Evolutionary conservation across 2,329 filamentous ascomycete species (phyloP).

Genomic region (Cladosporium cucumerinum): DNA sequence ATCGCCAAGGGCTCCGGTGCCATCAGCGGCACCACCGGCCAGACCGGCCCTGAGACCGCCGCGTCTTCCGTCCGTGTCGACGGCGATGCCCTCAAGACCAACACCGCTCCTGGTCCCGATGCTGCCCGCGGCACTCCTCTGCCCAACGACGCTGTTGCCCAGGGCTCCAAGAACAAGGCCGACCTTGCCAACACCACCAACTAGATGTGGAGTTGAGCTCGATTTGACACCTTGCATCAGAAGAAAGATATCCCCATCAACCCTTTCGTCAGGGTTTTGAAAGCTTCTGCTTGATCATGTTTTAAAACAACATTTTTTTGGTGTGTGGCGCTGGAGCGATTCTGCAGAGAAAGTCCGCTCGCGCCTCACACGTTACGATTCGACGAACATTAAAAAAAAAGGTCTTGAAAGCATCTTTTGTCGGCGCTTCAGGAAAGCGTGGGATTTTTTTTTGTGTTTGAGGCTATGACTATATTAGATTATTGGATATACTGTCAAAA

Average conservation of each 20-base stretch:
- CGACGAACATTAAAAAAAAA: not conserved
- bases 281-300: slow-evolving; percentile 6
- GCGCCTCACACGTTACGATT: slow-evolving; percentile 9
- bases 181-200: slow-evolving; percentile 41
- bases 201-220: slow-evolving; percentile 21
- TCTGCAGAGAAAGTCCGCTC: not conserved
- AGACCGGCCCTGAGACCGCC: slow-evolving; percentile 50
- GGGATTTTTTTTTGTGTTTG: not conserved
- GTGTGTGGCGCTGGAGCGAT: not conserved
- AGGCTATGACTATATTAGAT: not conserved
- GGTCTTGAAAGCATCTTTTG: not conserved
- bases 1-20: slow-evolving; percentile 68
- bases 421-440: not conserved
- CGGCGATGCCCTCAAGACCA: slow-evolving; percentile 54
- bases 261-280: not conserved
- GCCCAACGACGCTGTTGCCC: slow-evolving; percentile 58
- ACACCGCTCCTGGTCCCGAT: slow-evolving; percentile 53
- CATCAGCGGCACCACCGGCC: slow-evolving; percentile 48
- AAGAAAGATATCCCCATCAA: not conserved
- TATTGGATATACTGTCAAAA: not conserved
- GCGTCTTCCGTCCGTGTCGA: slow-evolving; percentile 51
- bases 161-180: slow-evolving; percentile 43
- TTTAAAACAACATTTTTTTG: slow-evolving; percentile 2
- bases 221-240: not conserved
- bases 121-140: slow-evolving; percentile 57